Evolutionary conservation across 148 eudicot species (phyloP), one percentile per base, ranked within the genome.

Genomic region (Suaeda aralocaspica): DNA sequence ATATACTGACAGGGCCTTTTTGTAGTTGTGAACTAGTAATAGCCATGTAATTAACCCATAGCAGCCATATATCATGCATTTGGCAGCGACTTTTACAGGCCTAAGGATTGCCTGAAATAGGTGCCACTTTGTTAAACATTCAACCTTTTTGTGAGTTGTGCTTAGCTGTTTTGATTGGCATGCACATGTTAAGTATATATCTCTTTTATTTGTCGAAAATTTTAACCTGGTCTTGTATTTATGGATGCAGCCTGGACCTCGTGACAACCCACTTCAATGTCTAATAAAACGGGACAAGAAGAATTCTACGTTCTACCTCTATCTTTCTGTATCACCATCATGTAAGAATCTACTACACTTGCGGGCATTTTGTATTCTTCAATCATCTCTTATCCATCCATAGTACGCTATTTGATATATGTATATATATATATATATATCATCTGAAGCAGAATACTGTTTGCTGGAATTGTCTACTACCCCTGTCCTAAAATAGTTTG

Each of bases 231-330:
- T 34, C 18, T 30, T 56, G 31, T 49, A 22, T 57, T 68, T 57
- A 26, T 69, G 13, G 72, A 61, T 79, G 76, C 97, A 94, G 99
- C 87, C 92, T 61, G 99, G 97, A 59, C 97, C 99, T 21, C 88
- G 86, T 66, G 96, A 89, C 36, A 57, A 70, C 63, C 91, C 97
- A 14, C 84, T 86, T 80, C 99, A 94, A 58, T 94, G 99, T 75
- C 80, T 94, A 24, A 89, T 94, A 68, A 91, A 84, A 68, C 83
- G 99, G 57, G 86, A 91, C 88, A 94, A 89, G 86, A 94, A 78
- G 76, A 91, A 78, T 69, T 82, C 86, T 3, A 87, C 88, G 8
- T 91, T 89, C 81, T 89, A 84, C 75, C 88, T 94, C 7, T 89
- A 87, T 76, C 97, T 94, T 74, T 89, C 97, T 72, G 84, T 80